These are phyloP conservation scores for Adenanthera pavonina DNA, from an alignment of 306 rosid genomes.

Conservation along the genomic window DNA sequence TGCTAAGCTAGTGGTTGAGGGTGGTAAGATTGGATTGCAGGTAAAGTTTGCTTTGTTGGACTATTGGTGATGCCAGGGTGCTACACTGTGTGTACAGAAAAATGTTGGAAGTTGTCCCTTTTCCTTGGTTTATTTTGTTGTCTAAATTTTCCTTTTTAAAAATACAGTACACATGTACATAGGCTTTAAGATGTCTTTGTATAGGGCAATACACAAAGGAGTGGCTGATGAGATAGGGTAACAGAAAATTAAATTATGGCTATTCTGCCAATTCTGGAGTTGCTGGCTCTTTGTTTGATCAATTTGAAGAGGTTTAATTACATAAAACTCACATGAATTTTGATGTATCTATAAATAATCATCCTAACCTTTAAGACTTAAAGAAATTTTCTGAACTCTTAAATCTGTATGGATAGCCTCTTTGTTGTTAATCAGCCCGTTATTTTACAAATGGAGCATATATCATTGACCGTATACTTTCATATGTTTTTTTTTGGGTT, in stretches of 20 bases:
- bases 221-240: slow-evolving; percentile 43
- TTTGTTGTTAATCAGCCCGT: too few species aligned
- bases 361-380: too few species aligned
- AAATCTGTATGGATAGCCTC: too few species aligned
- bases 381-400: too few species aligned
- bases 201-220: slow-evolving; percentile 48
- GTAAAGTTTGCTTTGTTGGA: slow-evolving; percentile 93
- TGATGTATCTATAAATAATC: too few species aligned
- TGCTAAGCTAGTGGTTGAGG: slow-evolving; percentile 80
- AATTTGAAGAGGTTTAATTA: neutral
- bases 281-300: neutral
- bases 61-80: slow-evolving; percentile 54
- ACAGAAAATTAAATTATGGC: slow-evolving; percentile 35
- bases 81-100: slow-evolving; percentile 34
- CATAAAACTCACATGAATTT: too few species aligned
- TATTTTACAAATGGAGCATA: too few species aligned
- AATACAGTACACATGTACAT: slow-evolving; percentile 37
- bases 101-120: slow-evolving; percentile 17
- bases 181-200: slow-evolving; percentile 44
- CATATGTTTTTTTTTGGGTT: too few species aligned
- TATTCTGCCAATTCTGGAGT: slow-evolving; percentile 22
- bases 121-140: slow-evolving; percentile 38
- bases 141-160: slow-evolving; percentile 13
- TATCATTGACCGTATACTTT: too few species aligned
- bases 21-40: slow-evolving; percentile 79